A percentile compares a stretch with the other conserved stretches of the same genome.
Conservation (phyloP, 257 asterid genomes). For the Petunia secreta region DNA sequence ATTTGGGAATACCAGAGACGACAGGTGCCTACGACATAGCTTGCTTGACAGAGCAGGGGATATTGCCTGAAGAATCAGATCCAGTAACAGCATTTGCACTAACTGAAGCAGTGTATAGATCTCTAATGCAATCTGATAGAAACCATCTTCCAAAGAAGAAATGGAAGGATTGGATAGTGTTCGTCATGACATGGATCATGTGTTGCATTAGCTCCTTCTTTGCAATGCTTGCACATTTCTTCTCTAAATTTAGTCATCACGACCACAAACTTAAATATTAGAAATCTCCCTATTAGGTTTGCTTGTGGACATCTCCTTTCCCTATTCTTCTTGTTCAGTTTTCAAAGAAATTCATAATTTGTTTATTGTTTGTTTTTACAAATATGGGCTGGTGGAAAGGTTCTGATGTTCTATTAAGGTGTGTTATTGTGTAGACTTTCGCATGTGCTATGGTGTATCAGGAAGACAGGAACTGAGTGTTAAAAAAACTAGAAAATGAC, state of each 20-base stretch:
- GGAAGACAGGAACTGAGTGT: too few species aligned
- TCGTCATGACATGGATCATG: slow-evolving; percentile 47
- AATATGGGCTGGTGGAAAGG: not conserved
- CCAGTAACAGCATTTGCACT: slow-evolving; percentile 62
- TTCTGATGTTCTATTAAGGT: not conserved
- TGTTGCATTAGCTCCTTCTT: slow-evolving; percentile 54
- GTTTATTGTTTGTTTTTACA: not conserved
- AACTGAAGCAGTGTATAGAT: slow-evolving; percentile 60
- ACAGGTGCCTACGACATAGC: slow-evolving; percentile 71
- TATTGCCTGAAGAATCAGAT: slow-evolving; percentile 59
- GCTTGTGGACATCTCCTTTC: not conserved
- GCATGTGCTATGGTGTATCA: too few species aligned
- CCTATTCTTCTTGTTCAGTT: too few species aligned
- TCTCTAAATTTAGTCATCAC: slow-evolving; percentile 48
- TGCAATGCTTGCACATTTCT: slow-evolving; percentile 52
- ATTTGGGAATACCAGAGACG: slow-evolving; percentile 55
- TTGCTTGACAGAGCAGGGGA: slow-evolving; percentile 64
- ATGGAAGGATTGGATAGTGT: slow-evolving; percentile 41
- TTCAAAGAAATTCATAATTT: too few species aligned
- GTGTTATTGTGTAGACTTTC: not conserved
- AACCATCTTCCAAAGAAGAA: slow-evolving; percentile 56
- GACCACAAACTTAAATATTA: slow-evolving; percentile 36
- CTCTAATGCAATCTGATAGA: slow-evolving; percentile 62
- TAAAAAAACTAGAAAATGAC: too few species aligned
- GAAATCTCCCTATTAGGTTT: not conserved